Percentiles rank a stretch among this genome's conserved stretches.
These are phyloP conservation scores for Podila clonocystis DNA, from an alignment of 192 early-diverging fungal species.

Conservation along the genomic window DNA sequence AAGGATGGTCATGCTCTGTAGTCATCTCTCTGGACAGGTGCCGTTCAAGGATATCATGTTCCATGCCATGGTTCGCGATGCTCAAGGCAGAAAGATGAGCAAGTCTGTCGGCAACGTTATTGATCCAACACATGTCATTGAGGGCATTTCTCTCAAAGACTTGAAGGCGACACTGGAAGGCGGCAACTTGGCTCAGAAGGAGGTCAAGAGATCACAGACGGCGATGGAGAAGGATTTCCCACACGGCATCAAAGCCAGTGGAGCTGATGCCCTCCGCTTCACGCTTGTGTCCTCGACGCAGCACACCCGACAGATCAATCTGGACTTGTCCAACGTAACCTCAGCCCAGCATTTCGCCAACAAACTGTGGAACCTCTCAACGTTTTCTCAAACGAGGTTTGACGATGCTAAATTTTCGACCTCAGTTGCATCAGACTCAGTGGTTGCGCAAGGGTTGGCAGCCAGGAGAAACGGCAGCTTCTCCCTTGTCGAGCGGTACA, in stretches of 20 bases:
- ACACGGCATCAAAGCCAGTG: conserved; percentile 89
- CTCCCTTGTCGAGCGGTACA: conserved; percentile 84
- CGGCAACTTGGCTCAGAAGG: conserved; percentile 80
- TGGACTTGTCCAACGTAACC: conserved; percentile 88
- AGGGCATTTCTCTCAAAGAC: conserved; percentile 75
- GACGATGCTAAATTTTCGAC: conserved; percentile 56
- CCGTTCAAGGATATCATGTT: conserved; percentile 92
- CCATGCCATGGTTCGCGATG: conserved; percentile 93
- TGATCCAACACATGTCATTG: conserved; percentile 85
- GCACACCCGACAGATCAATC: conserved; percentile 91
- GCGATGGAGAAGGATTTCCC: conserved; percentile 85
- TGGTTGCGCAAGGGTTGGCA: conserved; percentile 3
- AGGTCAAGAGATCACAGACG: conserved; percentile 74
- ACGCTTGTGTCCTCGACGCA: conserved; percentile 75
- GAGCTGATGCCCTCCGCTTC: conserved; percentile 88
- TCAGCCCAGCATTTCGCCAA: conserved; percentile 94
- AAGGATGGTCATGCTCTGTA: conserved; percentile 96
- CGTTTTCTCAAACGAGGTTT: conserved; percentile 73
- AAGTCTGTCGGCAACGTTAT: conserved; percentile 91
- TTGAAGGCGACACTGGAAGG: conserved; percentile 74
- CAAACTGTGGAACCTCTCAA: conserved; percentile 95
- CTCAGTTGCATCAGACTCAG: conserved; percentile 3
- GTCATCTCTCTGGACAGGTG: conserved; percentile 79
- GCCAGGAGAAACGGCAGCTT: conserved; percentile 16
- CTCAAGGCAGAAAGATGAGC: conserved; percentile 90